Evolutionary conservation across 768 basidiomycete genomes (phyloP).

Genomic region (Leccinum broughii): DNA sequence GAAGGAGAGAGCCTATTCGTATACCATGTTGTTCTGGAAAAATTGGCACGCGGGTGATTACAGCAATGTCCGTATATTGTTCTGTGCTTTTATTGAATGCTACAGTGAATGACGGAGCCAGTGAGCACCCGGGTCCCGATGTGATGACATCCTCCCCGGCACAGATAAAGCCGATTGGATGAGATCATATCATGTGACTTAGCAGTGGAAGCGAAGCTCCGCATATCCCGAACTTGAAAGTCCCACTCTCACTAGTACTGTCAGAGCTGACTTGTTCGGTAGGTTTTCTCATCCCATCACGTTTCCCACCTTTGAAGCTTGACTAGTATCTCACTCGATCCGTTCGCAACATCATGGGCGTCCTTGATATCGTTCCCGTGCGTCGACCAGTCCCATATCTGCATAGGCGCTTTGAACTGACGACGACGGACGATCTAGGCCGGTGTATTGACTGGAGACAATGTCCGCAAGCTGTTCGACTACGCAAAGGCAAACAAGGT

Average conservation of each 20-base stretch:
- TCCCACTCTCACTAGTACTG: too few relatives aligned
- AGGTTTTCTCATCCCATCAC: neutral
- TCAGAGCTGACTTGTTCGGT: slow-evolving; percentile 10
- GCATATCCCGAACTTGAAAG: neutral
- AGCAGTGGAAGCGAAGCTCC: neutral
- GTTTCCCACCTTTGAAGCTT: neutral
- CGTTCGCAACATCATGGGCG: slow-evolving; percentile 52
- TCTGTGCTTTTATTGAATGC: too few relatives aligned
- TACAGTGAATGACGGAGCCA: too few relatives aligned
- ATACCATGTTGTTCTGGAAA: too few relatives aligned
- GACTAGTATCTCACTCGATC: slow-evolving; percentile 16
- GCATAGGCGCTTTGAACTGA: slow-evolving; percentile 4
- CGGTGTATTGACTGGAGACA: slow-evolving; percentile 93
- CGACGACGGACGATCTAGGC: slow-evolving; percentile 46
- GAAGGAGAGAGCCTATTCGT: too few relatives aligned
- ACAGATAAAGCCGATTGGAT: neutral
- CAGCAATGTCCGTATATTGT: too few relatives aligned
- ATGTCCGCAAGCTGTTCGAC: slow-evolving; percentile 93
- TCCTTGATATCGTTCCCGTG: slow-evolving; percentile 85
- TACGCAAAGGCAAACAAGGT: slow-evolving; percentile 91
- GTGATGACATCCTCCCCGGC: neutral
- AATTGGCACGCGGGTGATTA: too few relatives aligned
- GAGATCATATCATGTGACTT: slow-evolving; percentile 15
- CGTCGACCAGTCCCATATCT: slow-evolving; percentile 29
- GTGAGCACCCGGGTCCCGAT: too few relatives aligned